phyloP scores from a whole-genome alignment of 331 rosid genomes.

The Quercus lobata region DNA sequence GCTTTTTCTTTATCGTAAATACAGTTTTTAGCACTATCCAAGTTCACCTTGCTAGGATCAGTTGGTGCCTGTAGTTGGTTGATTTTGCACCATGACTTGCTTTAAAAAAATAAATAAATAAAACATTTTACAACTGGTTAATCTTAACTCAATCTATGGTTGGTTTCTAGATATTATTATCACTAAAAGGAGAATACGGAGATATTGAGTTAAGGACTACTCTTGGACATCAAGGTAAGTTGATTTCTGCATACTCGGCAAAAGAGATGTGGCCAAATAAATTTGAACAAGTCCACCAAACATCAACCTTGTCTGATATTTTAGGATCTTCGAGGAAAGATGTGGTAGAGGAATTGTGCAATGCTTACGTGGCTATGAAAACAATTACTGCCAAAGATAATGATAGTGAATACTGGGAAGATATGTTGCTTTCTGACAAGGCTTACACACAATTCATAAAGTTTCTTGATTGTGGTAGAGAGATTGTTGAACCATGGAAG shows the following conservation, averaged over 20 bases:
- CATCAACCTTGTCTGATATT: background rate
- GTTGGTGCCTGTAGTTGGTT: no score
- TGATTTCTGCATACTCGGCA: background rate
- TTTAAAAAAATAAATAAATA: no score
- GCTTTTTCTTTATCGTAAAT: no score
- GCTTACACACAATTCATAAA: background rate
- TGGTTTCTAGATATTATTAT: background rate
- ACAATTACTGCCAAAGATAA: background rate
- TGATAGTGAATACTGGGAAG: background rate
- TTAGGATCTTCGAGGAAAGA: background rate
- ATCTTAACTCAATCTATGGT: background rate
- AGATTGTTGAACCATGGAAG: background rate
- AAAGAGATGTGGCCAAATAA: no score
- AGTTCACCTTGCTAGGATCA: no score
- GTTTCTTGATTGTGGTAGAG: background rate
- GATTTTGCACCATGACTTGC: no score
- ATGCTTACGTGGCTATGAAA: background rate
- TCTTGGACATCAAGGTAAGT: background rate
- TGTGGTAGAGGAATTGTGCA: background rate
- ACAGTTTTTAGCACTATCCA: no score
- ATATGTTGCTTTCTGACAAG: background rate
- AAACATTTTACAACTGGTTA: no score
- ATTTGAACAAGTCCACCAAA: background rate
- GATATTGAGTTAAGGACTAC: background rate
- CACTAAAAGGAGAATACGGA: background rate